Percentiles rank a stretch among this genome's conserved stretches.
These are phyloP conservation scores for Malus asiatica DNA, from an alignment of 306 rosid genomes.

Conservation along the genomic window DNA sequence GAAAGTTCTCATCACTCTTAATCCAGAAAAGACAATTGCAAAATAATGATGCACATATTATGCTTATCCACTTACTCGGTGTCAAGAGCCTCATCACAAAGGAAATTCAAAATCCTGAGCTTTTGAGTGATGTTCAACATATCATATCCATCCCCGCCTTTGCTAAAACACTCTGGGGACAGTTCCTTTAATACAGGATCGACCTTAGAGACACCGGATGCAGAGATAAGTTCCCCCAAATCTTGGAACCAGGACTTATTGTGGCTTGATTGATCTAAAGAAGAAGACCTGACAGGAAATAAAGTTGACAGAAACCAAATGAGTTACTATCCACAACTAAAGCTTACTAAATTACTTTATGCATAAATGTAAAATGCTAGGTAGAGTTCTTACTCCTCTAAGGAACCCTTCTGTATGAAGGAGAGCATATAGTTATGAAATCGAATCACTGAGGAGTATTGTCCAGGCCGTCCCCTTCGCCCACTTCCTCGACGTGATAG, in stretches of 20 bases:
- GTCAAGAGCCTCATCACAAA: conserved; percentile 48
- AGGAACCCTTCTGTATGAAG: conserved; percentile 34
- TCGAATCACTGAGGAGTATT: conserved; percentile 30
- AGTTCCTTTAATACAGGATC: conserved; percentile 20
- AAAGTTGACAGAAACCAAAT: neutral
- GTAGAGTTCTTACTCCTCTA: conserved; percentile 32
- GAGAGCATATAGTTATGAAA: conserved; percentile 36
- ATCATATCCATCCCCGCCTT: conserved; percentile 26
- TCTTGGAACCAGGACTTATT: conserved; percentile 37
- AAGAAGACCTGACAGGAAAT: conserved; percentile 19
- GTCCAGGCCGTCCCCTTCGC: conserved; percentile 30
- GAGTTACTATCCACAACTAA: neutral
- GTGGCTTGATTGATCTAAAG: conserved; percentile 4
- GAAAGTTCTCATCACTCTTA: neutral
- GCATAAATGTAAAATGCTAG: neutral
- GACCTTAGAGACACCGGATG: conserved; percentile 2
- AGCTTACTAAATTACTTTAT: neutral
- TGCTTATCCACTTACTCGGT: conserved; percentile 35
- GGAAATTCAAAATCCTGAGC: conserved; percentile 35
- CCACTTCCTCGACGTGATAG: conserved; percentile 35
- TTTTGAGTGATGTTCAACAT: conserved; percentile 30
- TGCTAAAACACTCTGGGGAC: conserved; percentile 20
- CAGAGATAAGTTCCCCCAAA: conserved; percentile 31
- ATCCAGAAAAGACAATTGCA: neutral
- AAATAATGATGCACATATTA: neutral